These are phyloP conservation scores for Elsinoe perseae DNA, from an alignment of 2,329 filamentous ascomycete species.

Conservation along the genomic window DNA sequence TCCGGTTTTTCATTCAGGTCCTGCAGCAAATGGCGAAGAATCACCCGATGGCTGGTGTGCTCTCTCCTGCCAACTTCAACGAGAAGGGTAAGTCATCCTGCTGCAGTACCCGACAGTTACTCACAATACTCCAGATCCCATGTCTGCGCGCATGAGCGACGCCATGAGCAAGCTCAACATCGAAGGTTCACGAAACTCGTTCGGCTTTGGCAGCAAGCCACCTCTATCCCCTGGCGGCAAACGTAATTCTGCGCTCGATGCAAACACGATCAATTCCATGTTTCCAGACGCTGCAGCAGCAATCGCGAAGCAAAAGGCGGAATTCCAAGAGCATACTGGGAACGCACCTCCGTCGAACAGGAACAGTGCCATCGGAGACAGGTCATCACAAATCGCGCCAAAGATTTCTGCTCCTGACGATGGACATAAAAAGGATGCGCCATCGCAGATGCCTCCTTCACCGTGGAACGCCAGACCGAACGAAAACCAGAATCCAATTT, in stretches of 20 bases:
- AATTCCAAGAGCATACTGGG: constrained; percentile 92
- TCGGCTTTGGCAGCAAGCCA: constrained; percentile 58
- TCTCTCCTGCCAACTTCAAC: constrained; percentile 86
- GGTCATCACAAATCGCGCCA: constrained; percentile 65
- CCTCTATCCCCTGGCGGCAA: constrained; percentile 72
- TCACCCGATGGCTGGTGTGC: constrained; percentile 89
- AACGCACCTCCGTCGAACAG: constrained; percentile 84
- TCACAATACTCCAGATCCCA: constrained; percentile 60
- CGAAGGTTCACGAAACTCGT: constrained; percentile 77
- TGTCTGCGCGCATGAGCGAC: constrained; percentile 92
- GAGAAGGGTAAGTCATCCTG: constrained; percentile 66
- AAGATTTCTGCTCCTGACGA: constrained; percentile 66
- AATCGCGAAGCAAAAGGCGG: constrained; percentile 97
- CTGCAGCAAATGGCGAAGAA: constrained; percentile 98
- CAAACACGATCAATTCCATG: constrained; percentile 94
- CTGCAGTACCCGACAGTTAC: not conserved
- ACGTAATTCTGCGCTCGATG: constrained; percentile 88
- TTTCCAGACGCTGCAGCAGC: constrained; percentile 96
- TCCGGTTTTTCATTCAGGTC: constrained; percentile 98
- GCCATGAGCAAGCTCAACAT: constrained; percentile 93
- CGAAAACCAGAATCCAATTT: constrained; percentile 48
- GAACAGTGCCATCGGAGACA: constrained; percentile 76
- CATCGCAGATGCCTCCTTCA: constrained; percentile 61
- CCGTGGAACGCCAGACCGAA: constrained; percentile 60
- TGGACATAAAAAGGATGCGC: constrained; percentile 50